Conservation (phyloP, 495 filamentous ascomycete species). For the Aspergillus diversus region DNA sequence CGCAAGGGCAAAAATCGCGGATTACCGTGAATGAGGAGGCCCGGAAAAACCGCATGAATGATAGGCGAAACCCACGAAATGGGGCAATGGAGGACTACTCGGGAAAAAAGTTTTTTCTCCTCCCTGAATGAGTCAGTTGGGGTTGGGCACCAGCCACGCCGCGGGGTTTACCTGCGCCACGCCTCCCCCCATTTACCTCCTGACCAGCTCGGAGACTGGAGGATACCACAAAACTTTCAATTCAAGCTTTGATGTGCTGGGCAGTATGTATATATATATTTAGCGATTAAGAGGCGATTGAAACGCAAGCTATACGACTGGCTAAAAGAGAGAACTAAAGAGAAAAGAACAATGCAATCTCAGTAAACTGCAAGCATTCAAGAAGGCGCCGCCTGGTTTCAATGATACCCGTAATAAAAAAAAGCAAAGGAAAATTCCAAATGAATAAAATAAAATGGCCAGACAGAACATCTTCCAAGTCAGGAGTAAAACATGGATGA, state of each 20-base stretch:
- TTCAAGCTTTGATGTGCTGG: too few relatives aligned
- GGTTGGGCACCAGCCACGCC: slow-evolving; percentile 9
- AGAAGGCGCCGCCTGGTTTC: not conserved
- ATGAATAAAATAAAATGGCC: not conserved
- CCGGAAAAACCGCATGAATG: slow-evolving; percentile 25
- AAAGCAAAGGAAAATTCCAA: not conserved
- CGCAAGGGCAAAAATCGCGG: slow-evolving; percentile 10
- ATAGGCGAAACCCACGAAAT: slow-evolving; percentile 17
- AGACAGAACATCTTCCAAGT: too few relatives aligned
- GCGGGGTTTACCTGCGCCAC: slow-evolving; percentile 9
- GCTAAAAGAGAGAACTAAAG: not conserved
- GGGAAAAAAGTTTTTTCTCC: slow-evolving; percentile 23
- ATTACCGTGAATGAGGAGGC: slow-evolving; percentile 19
- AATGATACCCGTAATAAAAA: not conserved
- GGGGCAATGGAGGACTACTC: slow-evolving; percentile 7
- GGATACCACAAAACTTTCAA: too few relatives aligned
- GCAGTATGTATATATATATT: not conserved
- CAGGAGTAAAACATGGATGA: not conserved
- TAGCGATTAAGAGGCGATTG: too few relatives aligned
- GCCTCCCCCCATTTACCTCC: not conserved
- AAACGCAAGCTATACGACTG: too few relatives aligned
- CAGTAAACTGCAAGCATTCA: not conserved
- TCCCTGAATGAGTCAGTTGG: slow-evolving; percentile 16
- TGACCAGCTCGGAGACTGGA: too few relatives aligned
- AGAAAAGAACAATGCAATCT: not conserved